Evolutionary conservation across 495 filamentous ascomycete genomes (phyloP), one percentile per base, ranked within the genome.

Genomic region (Cudoniella acicularis): DNA sequence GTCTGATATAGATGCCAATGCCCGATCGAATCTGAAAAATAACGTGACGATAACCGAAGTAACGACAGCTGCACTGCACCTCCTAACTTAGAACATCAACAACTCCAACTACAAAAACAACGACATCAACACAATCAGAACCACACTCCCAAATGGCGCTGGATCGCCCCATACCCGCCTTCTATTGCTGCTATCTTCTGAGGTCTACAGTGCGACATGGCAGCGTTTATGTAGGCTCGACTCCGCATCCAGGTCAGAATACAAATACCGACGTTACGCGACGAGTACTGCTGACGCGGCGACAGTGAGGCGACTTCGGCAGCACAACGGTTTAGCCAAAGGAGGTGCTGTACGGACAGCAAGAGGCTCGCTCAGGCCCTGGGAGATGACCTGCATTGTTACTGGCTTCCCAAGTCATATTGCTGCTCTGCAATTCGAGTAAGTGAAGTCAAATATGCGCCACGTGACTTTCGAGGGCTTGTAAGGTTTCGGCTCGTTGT

Each of bases 341-440:
- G 94, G 94, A 45, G 94, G 94, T 24, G 94, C 94, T 26, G 79
- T 76, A 26, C 78, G 83, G 23, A 98, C 94, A 3, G 79, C 82
- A n/a, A 76, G 79, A 17, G 69, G 65, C 11, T 79, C 68, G n/a
- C 70, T 88, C 47, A 79, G 89, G 52, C 94, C 95, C 0, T 98
- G 95, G 94, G 90, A 98, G 67, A 96, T 98, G 91, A 78, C 86
- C 1, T 84, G 84, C 26, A 79, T 97, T 4, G 90, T 98, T 1
- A 86, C 88, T 1, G 94, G 95, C 0, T 98, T 98, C 63, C 90
- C 89, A 13, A 91, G 87, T 54, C 84, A 86, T 62, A 83, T 90
- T 18, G 91, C 90, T 1, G 94, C 95, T 2, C 72, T 98, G 59
- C 94, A 98, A 67, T 98, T 98, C 65, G 94, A 98, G 90, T 96